phyloP scores from a whole-genome alignment of 2,329 filamentous ascomycete genomes.

The Nothopassalora personata region DNA sequence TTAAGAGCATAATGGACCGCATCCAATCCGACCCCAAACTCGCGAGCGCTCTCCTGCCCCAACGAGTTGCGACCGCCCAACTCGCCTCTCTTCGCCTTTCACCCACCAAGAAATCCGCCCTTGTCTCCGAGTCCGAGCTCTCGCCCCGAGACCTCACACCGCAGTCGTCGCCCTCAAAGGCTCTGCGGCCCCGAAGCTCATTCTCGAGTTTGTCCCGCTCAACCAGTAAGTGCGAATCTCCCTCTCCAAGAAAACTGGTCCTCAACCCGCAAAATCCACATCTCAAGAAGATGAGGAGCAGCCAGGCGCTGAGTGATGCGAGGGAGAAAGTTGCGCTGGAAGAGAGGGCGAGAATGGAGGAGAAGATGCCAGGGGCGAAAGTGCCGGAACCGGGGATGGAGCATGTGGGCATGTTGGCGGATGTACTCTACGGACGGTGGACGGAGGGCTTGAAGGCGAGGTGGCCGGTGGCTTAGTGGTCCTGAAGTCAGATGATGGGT shows the following conservation, averaged over 20 bases:
- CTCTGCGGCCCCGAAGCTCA: constrained; percentile 5
- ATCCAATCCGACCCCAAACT: constrained; percentile 67
- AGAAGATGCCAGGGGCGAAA: constrained; percentile 52
- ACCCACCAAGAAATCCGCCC: constrained; percentile 22
- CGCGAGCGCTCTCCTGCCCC: constrained; percentile 40
- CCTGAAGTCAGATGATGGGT: neutral
- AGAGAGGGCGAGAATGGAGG: constrained; percentile 46
- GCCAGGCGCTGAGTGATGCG: constrained; percentile 37
- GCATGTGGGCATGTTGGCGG: constrained; percentile 80
- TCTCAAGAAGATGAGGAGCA: constrained; percentile 64
- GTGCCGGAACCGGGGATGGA: constrained; percentile 69
- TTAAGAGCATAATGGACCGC: constrained; percentile 70
- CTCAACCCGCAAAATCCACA: constrained; percentile 80
- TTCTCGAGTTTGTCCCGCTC: constrained; percentile 12
- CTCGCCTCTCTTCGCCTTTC: constrained; percentile 30
- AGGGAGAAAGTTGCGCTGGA: constrained; percentile 44
- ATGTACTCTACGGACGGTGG: constrained; percentile 89
- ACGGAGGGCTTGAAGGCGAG: constrained; percentile 65
- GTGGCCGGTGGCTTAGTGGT: constrained; percentile 34
- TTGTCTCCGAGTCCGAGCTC: constrained; percentile 18
- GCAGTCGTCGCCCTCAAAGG: constrained; percentile 26
- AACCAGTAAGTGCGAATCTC: constrained; percentile 21
- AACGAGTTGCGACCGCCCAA: constrained; percentile 32
- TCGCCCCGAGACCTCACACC: constrained; percentile 22
- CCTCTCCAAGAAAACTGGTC: constrained; percentile 57